Conservation (phyloP, 768 basidiomycete genomes). For the Suillus subaureus region DNA sequence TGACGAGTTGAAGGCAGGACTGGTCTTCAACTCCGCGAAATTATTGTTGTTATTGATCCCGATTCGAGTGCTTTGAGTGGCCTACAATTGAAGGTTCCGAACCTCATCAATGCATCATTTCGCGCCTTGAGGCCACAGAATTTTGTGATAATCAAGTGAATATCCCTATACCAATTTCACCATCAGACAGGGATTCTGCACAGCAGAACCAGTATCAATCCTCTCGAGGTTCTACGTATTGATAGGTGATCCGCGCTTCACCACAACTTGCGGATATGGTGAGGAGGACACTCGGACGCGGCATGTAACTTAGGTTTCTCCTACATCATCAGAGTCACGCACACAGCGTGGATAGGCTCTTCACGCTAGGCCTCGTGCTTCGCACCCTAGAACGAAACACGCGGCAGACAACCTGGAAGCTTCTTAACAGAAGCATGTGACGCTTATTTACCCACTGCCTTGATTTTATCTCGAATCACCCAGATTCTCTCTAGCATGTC, state of each 20-base stretch:
- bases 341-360: not conserved
- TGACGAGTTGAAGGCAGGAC: not conserved
- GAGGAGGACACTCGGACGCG: not conserved
- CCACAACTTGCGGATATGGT: slow-evolving; percentile 1
- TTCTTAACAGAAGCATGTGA: slow-evolving; percentile 2
- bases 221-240: not conserved
- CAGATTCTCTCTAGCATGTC: slow-evolving; percentile 6
- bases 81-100: not conserved
- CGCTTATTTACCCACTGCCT: slow-evolving; percentile 4
- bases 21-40: not conserved
- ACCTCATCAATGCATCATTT: too few relatives aligned
- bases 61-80: not conserved
- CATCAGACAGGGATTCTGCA: not conserved
- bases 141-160: not conserved
- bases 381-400: slow-evolving; percentile 2
- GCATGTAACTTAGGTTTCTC: slow-evolving; percentile 4
- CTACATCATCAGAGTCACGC: not conserved
- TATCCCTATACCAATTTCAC: not conserved
- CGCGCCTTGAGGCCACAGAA: not conserved
- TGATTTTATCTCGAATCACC: slow-evolving; percentile 1
- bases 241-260: not conserved
- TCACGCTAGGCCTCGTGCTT: slow-evolving; percentile 4
- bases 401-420: not conserved
- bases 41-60: not conserved
- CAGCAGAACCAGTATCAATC: not conserved